Conservation (phyloP, 352 stramenopile genomes). For the Globisporangium cylindrosporum region DNA sequence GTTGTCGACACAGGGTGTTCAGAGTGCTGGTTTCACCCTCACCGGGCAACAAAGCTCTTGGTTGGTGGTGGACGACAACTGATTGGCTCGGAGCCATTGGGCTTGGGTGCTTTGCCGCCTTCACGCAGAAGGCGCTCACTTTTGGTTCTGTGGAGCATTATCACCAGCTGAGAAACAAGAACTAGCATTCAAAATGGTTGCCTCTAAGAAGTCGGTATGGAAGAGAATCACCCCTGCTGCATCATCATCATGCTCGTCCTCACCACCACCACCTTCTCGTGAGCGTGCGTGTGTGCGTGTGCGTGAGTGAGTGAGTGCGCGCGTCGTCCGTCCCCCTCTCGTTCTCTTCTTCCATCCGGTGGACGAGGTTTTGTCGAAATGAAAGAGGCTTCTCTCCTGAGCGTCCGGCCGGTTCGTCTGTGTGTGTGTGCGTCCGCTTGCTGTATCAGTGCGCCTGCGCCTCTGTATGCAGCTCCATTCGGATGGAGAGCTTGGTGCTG, state of each 20-base stretch:
- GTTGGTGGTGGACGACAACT: conserved; percentile 13
- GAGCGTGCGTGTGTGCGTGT: conserved; percentile 13
- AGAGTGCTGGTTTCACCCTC: too few relatives aligned
- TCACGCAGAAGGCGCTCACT: conserved; percentile 12
- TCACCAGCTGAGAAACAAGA: conserved; percentile 69
- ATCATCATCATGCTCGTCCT: conserved; percentile 5
- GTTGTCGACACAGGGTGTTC: too few relatives aligned
- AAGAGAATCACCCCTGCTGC: conserved; percentile 28
- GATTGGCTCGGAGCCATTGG: conserved; percentile 10
- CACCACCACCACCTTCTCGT: not conserved
- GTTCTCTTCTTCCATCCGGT: conserved; percentile 47
- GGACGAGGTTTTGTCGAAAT: conserved; percentile 43
- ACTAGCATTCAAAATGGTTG: conserved; percentile 75
- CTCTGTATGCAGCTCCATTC: not conserved
- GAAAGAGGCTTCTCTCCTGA: conserved; percentile 6
- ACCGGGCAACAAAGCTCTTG: conserved; percentile 1
- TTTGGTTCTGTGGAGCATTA: conserved; percentile 65
- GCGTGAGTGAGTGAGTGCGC: conserved; percentile 5
- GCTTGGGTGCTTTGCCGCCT: not conserved
- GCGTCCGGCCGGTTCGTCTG: not conserved
- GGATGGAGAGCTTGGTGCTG: too few relatives aligned
- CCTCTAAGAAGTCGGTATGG: conserved; percentile 91
- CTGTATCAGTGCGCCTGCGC: not conserved
- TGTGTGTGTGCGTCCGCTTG: not conserved
- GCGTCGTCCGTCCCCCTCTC: conserved; percentile 8